These are phyloP conservation scores for Mortierella sp. DNA, from an alignment of 371 early-diverging fungal species.

Conservation along the genomic window DNA sequence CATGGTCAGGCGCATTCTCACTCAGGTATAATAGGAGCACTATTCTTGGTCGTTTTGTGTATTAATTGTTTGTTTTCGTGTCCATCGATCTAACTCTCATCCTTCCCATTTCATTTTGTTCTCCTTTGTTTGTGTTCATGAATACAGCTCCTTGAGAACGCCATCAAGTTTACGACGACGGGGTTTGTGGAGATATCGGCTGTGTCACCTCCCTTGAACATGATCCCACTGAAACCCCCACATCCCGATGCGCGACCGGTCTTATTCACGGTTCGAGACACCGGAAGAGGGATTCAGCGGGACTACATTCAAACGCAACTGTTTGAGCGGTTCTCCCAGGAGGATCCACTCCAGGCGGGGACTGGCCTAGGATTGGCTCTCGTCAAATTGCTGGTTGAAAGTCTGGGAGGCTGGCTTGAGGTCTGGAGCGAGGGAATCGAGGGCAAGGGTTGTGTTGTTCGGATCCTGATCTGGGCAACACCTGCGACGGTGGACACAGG, in stretches of 20 bases:
- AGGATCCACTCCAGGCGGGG: conserved; percentile 54
- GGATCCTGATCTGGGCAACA: conserved; percentile 48
- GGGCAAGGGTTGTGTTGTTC: conserved; percentile 53
- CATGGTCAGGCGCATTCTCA: conserved; percentile 45
- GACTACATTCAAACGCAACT: conserved; percentile 44
- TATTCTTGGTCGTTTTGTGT: not conserved
- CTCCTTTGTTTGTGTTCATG: not conserved
- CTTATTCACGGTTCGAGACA: conserved; percentile 57
- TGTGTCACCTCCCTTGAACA: conserved; percentile 19
- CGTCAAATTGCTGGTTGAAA: conserved; percentile 51
- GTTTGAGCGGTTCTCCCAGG: conserved; percentile 59
- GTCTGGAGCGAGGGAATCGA: conserved; percentile 54
- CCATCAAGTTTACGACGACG: conserved; percentile 56
- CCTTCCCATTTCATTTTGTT: not conserved
- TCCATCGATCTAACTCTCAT: not conserved
- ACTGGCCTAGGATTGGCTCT: conserved; percentile 56
- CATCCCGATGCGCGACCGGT: conserved; percentile 33
- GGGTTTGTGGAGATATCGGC: conserved; percentile 57
- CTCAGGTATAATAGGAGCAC: conserved; percentile 30
- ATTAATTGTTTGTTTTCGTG: not conserved
- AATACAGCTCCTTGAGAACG: conserved; percentile 53
- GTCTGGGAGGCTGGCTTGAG: conserved; percentile 57
- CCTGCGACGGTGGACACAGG: not conserved
- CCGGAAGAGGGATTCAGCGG: conserved; percentile 53
- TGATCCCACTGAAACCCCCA: conserved; percentile 32